phyloP scores from a whole-genome alignment of 257 asterid species.

The Ligustrum vulgare region DNA sequence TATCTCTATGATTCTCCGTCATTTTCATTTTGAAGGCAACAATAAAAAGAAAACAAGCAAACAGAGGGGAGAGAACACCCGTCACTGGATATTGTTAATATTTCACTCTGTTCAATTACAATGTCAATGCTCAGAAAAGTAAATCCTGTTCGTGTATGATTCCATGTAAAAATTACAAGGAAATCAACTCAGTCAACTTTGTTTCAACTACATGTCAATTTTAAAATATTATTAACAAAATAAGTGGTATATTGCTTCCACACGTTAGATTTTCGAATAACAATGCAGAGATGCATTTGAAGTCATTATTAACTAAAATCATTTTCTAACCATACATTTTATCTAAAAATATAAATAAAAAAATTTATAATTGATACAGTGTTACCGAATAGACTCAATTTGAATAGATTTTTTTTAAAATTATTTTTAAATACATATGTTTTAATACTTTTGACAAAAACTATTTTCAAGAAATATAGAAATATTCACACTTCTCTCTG shows the following conservation, averaged over 20 bases:
- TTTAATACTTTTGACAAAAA: too few species aligned
- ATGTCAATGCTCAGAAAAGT: neutral
- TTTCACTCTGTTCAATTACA: neutral
- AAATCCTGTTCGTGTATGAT: conserved; percentile 4
- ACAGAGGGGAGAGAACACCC: neutral
- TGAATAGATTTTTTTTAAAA: too few species aligned
- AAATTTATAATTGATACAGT: too few species aligned
- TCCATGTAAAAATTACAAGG: neutral
- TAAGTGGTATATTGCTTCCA: neutral
- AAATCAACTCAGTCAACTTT: neutral
- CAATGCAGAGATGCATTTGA: neutral
- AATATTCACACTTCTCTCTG: too few species aligned
- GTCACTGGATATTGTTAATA: neutral
- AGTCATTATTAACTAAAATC: too few species aligned
- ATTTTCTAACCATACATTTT: too few species aligned
- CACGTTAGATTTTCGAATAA: neutral
- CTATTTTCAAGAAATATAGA: too few species aligned
- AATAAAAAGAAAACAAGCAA: neutral
- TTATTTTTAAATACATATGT: too few species aligned
- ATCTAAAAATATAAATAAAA: too few species aligned
- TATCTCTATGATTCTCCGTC: too few species aligned
- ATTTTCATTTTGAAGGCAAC: conserved; percentile 5
- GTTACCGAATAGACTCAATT: too few species aligned
- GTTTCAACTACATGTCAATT: neutral
- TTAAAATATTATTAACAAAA: too few species aligned